Percentiles rank a stretch among this genome's conserved stretches.
These are phyloP conservation scores for Hymenoscyphus fraxineus DNA, from an alignment of 2,329 filamentous ascomycete genomes.

Conservation along the genomic window DNA sequence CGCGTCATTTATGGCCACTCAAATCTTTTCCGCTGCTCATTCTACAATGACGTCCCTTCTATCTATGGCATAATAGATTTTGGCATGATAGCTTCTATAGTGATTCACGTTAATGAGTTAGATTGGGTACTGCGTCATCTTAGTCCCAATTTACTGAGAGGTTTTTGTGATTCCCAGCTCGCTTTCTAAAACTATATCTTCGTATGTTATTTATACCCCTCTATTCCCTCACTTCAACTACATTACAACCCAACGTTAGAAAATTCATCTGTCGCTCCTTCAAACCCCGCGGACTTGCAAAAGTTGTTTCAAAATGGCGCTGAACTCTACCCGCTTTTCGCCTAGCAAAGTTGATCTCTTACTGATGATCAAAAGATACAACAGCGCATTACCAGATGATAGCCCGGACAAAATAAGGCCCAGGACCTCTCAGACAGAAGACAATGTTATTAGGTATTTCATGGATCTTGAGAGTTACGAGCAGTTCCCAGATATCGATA, in stretches of 20 bases:
- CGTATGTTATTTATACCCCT: too few relatives aligned
- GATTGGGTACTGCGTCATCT: too few relatives aligned
- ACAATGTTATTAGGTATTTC: not conserved
- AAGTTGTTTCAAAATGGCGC: not conserved
- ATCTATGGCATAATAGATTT: too few relatives aligned
- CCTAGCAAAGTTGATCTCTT: not conserved
- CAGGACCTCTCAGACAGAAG: not conserved
- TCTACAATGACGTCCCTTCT: too few relatives aligned
- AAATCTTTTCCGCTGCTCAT: too few relatives aligned
- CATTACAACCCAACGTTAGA: not conserved
- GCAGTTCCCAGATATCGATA: not conserved
- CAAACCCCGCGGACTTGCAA: not conserved
- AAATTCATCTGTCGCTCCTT: not conserved
- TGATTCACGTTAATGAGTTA: too few relatives aligned
- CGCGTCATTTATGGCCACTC: too few relatives aligned
- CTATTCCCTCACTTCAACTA: too few relatives aligned
- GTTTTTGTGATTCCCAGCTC: too few relatives aligned
- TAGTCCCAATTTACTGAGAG: too few relatives aligned
- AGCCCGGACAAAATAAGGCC: not conserved
- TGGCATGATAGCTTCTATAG: too few relatives aligned
- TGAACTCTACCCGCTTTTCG: not conserved
- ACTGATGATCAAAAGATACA: not conserved
- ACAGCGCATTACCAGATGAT: not conserved
- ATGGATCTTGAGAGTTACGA: not conserved
- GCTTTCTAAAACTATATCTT: too few relatives aligned